Base-by-base conservation (phyloP, 2,329 filamentous ascomycete genomes). In the Neopestalotiopsis rosae region DNA sequence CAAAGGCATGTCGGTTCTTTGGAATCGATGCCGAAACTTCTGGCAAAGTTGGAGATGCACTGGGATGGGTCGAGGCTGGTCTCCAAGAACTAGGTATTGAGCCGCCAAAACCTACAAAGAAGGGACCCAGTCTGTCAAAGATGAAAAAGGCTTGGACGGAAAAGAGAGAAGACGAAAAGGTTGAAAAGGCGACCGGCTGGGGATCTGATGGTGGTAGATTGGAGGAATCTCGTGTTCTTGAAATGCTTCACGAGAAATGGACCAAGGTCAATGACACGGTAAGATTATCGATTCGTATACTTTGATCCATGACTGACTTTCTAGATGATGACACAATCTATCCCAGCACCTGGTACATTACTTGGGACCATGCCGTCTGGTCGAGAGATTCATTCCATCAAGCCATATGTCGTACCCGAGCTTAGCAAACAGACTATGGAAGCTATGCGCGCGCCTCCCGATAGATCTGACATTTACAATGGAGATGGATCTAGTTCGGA, bases 251-350 rank as follows among this genome's bases (percentile, higher is more conserved):
- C 74, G 87, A 86, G 49, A 98, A 97, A 79, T 98, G 96, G 95
- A 90, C 89, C 71, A 96, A 94, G 82, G 90, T 94, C 81, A 99
- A 99, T 77, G 94, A 98, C 79, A 97, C 93, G 20, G 93, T 97
- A 82, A 82, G 32, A 42, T 17, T 17, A 5, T 12, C 14, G 28
- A 24, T n/a, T 20, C 57, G 17, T 4, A 61, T 52, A 13, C 3
- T 24, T 67, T 32, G 12, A 20, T 67, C 20, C 13, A 52, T 56
- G 62, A 30, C 45, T 66, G 49, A 69, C 71, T 68, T 71, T 52
- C 2, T 70, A 95, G 90, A 91, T 97, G 75, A 94, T 95, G 70
- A 91, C 94, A 0, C 94, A 97, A 78, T 68, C 85, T 1, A 87
- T 98, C 40, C 94, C 95, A 0, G 86, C 92, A 0, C 87, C 88